Evolutionary conservation across 768 basidiomycete genomes (phyloP), one percentile per base, ranked within the genome.

Genomic region (Amanita exitialis): DNA sequence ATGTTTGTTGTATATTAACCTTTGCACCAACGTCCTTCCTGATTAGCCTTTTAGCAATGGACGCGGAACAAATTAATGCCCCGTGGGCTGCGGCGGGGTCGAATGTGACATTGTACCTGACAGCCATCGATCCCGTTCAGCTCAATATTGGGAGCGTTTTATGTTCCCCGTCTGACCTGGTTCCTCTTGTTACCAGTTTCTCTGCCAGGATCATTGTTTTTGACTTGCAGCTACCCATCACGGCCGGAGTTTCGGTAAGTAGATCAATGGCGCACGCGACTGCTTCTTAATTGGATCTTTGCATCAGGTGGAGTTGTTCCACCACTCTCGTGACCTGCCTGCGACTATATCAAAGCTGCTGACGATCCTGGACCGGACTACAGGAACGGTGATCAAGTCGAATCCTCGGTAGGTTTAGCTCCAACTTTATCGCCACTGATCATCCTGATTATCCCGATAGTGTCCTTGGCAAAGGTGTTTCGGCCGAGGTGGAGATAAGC

Each of bases 321-420:
- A 96, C 61, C 94, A 99, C 61, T 94, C 92, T 1, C 77, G 80
- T 38, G 91, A 98, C 62, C 80, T 95, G 2, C 92, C 96, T 7
- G 95, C 92, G 0, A 89, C 85, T 9, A 78, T 96, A 47, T 79
- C 82, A 4, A 90, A 85, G 57, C 73, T 98, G 25, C 64, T 88
- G n/a, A 75, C 85, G 1, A 83, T 78, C 0, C 65, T 94, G 8
- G 95, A 98, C 60, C 79, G 90, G 49, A 67, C 81, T 0, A 80
- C 81, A 2, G 93, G 93, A 0, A 73, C 75, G 47, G 76, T 88
- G 0, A 61, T 81, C 28, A 94, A 86, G 70, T 69, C 69, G 51
- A 90, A 84, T 57, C 96, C 96, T 49, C 78, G 94, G 90, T 90
- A 53, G 20, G 76, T 65, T 30, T 35, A 49, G n/a, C 43, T 44